Evolutionary conservation across 2,329 filamentous ascomycete genomes (phyloP), one percentile per base, ranked within the genome.

Genomic region (Aspergillus sclerotialis): DNA sequence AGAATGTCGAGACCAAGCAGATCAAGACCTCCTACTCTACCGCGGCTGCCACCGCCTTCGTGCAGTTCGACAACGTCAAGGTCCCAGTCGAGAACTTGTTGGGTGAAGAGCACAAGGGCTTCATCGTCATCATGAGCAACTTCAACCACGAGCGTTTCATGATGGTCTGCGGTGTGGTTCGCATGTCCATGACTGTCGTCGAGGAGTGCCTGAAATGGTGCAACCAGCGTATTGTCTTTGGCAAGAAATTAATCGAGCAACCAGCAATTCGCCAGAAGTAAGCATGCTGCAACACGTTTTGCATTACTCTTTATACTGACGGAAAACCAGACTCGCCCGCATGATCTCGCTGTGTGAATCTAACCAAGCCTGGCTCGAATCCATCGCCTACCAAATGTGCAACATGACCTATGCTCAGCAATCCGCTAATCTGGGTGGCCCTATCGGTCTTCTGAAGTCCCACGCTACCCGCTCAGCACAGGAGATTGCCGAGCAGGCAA

Each of bases 151-250:
- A 88, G 66, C 75, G 84, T 19, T 87, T 82, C 73, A 81, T 75
- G 63, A 86, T 89, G 82, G 69, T 70, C 37, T 80, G 76, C 46
- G 77, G 66, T 32, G 76, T 80, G 3, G 71, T 81, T 39, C 78
- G 83, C 32, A 70, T 74, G 61, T 77, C 72, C 35, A 75, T 84
- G 42, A 73, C 73, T 2, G 75, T 90, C 10, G 79, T 86, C 9
- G 85, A 93, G 59, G 86, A 93, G 56, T 90, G 80, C 50, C 67
- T 93, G 43, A 92, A 92, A 60, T 94, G 88, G 87, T 73, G 80
- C 19, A 86, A 92, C 66, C 88, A 94, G 64, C 80, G 86, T 32
- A 70, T 88, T 16, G 84, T 93, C 45, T 92, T 92, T 56, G 78
- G 78, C 55, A 90, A 90, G 69, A 80, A 80, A 17, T 72, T 93